Base-by-base conservation (phyloP, 148 eudicot species). In the Vaccinium macrocarpon region DNA sequence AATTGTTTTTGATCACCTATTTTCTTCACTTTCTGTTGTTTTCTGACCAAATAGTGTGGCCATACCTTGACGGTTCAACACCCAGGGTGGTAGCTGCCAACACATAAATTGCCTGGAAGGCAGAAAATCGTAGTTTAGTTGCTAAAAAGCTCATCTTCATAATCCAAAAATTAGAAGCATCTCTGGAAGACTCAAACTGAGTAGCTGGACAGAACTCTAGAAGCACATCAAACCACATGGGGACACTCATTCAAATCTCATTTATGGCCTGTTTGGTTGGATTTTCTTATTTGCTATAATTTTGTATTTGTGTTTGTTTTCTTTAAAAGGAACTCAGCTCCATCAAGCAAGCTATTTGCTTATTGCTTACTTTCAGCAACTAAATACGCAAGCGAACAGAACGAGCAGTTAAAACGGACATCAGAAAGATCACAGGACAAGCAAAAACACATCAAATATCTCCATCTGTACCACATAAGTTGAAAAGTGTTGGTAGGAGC, bases 1-100 rank as follows among this genome's bases (percentile, higher is more conserved):
- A 42, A 42, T 42, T 42, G 46, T 42, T 42, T 42, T 42, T 6
- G n/a, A 15, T 6, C 5, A 14, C 23, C 78, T 8, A 8, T 27
- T n/a, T n/a, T 52, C 11, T 52, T 29, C 18, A 27, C 0, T 68
- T 27, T 27, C 1, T 27, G 0, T 35, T 38, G 76, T 29, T 29
- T 25, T 75, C n/a, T 16, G 81, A 27, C 6, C 2, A 11, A 42
- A 61, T 19, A 21, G 2, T 72, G 21, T 32, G 5, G 59, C 32
- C 21, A 25, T 92, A 97, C 99, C 97, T 95, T 87, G 98, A 91
- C 51, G 98, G 98, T 42, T 97, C 96, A 68, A 95, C 96, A 11
- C 92, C 95, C 18, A 97, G 91, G 59, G 98, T 94, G 85, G 80
- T 90, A 85, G 99, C 89, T 79, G 99, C 99, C 85, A 97, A 91